These are phyloP conservation scores for Sutorius eximius DNA, from an alignment of 1,284 basidiomycete species.

Conservation along the genomic window DNA sequence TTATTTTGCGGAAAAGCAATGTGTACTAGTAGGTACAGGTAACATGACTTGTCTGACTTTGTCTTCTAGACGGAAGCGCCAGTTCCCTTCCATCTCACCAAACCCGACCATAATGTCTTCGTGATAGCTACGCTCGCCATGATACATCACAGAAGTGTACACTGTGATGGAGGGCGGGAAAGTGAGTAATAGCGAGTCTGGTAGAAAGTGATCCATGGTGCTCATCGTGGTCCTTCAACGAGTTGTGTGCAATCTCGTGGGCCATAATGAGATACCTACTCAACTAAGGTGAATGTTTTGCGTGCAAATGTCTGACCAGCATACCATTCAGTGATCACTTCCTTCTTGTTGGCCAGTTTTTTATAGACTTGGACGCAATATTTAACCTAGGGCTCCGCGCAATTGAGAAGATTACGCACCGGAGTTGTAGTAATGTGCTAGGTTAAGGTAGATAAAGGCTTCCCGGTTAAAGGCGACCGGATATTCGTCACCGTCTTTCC, in stretches of 20 bases:
- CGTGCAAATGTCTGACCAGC: neutral
- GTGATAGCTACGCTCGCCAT: too few species aligned
- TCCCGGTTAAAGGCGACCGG: slow-evolving; percentile 30
- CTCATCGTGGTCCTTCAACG: slow-evolving; percentile 18
- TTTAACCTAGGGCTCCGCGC: neutral
- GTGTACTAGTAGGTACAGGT: too few species aligned
- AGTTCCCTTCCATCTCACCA: too few species aligned
- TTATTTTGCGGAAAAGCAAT: too few species aligned
- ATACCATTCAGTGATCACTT: slow-evolving; percentile 10
- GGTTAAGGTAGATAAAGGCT: slow-evolving; percentile 21
- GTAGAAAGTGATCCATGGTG: slow-evolving; percentile 22
- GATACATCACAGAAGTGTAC: too few species aligned
- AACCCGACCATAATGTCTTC: too few species aligned
- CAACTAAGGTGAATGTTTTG: neutral
- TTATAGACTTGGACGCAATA: neutral
- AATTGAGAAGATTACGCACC: neutral
- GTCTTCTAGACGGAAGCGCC: too few species aligned
- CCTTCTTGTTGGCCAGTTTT: neutral
- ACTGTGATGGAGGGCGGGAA: slow-evolving; percentile 7
- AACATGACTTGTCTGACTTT: too few species aligned
- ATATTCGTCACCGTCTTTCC: slow-evolving; percentile 21
- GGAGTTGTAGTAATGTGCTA: slow-evolving; percentile 19
- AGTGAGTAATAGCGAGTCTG: slow-evolving; percentile 1
- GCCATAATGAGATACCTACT: slow-evolving; percentile 40
- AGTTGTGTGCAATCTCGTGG: slow-evolving; percentile 26